Conservation (phyloP, 75 land plant species). For the Selaginella tamariscina region DNA sequence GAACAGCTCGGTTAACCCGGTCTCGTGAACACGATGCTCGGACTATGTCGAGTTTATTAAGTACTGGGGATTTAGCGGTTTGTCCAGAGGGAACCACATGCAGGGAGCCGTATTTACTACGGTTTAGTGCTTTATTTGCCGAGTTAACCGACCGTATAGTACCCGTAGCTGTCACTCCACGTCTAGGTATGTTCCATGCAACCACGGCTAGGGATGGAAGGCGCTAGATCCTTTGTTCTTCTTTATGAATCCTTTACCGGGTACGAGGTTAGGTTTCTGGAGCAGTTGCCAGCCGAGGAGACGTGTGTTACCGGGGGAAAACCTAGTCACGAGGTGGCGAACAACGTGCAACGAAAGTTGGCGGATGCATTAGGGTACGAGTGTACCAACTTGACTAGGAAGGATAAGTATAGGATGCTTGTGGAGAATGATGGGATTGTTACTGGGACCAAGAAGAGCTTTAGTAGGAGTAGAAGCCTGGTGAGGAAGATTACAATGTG, state of each 20-base stretch:
- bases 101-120: slow-evolving; percentile 56
- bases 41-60: slow-evolving; percentile 34
- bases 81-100: slow-evolving; percentile 91
- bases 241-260: slow-evolving; percentile 84
- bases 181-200: slow-evolving; percentile 60
- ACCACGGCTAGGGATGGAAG: slow-evolving; percentile 77
- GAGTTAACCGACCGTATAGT: slow-evolving; percentile 68
- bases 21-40: slow-evolving; percentile 52
- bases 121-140: slow-evolving; percentile 80
- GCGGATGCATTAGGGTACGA: slow-evolving; percentile 40
- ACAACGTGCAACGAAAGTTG: slow-evolving; percentile 34
- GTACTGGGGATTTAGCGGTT: slow-evolving; percentile 57
- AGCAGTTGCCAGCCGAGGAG: slow-evolving; percentile 44
- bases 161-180: slow-evolving; percentile 54
- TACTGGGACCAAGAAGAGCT: too few relatives aligned
- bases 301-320: slow-evolving; percentile 48
- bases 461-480: too few relatives aligned
- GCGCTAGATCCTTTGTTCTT: slow-evolving; percentile 63
- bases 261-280: slow-evolving; percentile 59
- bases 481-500: too few relatives aligned
- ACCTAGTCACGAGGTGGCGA: slow-evolving; percentile 60
- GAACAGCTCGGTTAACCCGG: slow-evolving; percentile 44
- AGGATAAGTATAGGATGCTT: slow-evolving; percentile 45
- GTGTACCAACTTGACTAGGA: too few relatives aligned
- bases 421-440: slow-evolving; percentile 62